Evolutionary conservation across 2,329 filamentous ascomycete species (phyloP), one percentile per base, ranked within the genome.

Genomic region (Penicillium sp.): DNA sequence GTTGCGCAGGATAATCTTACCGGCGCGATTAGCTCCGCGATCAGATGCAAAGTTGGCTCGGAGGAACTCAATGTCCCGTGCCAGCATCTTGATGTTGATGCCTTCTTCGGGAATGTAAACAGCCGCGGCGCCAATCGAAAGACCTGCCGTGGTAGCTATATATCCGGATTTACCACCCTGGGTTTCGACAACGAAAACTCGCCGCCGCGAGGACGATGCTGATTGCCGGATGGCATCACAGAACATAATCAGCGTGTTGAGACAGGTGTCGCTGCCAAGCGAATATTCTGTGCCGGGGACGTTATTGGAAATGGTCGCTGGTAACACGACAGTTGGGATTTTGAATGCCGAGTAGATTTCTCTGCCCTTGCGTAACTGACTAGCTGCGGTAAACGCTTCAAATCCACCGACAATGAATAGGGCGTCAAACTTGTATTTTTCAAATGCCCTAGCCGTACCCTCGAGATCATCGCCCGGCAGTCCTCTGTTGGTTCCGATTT

Each of bases 261-360:
- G 79, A 69, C 94, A 97, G 1, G 94, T 99, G 68, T 99, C 94
- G 30, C 91, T 96, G 45, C 94, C 94, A 47, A 99, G 84, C 1
- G 91, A 97, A 78, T 97, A 97, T 74, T 99, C 94, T 0, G 93
- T 96, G 40, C 94, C 94, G 0, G 94, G 94, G 4, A 99, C 94
- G 71, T 99, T 99, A 81, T 99, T 99, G 63, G 91, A 96, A 65
- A 99, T 93, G 9, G 94, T 99, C n/a, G 94, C 94, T 0, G 94
- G 94, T 24, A 99, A 81, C 43, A 97, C 82, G 53, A 88, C 83
- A 81, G 97, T 90, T 20, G 94, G 94, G 62, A 99, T 97, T 73
- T 90, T 91, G 69, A 99, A 89, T 1, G 89, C 87, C 11, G 90
- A 86, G 74, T 89, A 96, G 60, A 90, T 76, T 35, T 85, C 82